Percentiles rank a stretch among this genome's conserved stretches.
These are phyloP conservation scores for Rachicladosporium sp. DNA, from an alignment of 2,329 filamentous ascomycete species.

Conservation along the genomic window DNA sequence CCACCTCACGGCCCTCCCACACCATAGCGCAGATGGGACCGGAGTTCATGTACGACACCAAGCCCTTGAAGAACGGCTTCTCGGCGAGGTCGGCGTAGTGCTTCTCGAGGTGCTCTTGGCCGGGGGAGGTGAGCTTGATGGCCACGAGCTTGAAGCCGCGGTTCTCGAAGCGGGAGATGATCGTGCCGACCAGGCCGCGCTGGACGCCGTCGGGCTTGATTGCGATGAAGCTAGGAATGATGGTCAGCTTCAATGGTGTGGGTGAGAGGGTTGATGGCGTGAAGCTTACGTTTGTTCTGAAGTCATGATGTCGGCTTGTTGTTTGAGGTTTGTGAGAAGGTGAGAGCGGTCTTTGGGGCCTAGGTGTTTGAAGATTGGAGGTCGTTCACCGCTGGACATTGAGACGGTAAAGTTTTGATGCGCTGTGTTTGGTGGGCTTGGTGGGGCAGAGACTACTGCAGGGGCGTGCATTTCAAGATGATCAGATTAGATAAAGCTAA, in stretches of 20 bases:
- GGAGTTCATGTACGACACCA: constrained; percentile 92
- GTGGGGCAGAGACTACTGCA: constrained; percentile 1
- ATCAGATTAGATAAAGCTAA: neutral
- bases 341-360: constrained; percentile 35
- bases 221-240: constrained; percentile 79
- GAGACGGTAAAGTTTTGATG: constrained; percentile 1
- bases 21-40: constrained; percentile 98
- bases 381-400: constrained; percentile 16
- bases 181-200: constrained; percentile 94
- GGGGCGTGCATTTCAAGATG: neutral
- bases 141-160: constrained; percentile 97
- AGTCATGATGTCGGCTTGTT: constrained; percentile 36
- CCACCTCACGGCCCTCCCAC: constrained; percentile 97
- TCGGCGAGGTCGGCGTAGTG: constrained; percentile 88
- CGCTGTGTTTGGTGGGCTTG: constrained; percentile 1
- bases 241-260: constrained; percentile 1
- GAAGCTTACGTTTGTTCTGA: constrained; percentile 73
- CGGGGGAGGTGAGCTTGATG: constrained; percentile 85
- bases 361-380: constrained; percentile 35
- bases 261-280: neutral
- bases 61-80: constrained; percentile 95
- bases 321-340: constrained; percentile 26
- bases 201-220: constrained; percentile 99
- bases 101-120: constrained; percentile 92
- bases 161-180: constrained; percentile 96